These are phyloP conservation scores for Guyanaporus albipodus DNA, from an alignment of 768 basidiomycete genomes.

Conservation along the genomic window DNA sequence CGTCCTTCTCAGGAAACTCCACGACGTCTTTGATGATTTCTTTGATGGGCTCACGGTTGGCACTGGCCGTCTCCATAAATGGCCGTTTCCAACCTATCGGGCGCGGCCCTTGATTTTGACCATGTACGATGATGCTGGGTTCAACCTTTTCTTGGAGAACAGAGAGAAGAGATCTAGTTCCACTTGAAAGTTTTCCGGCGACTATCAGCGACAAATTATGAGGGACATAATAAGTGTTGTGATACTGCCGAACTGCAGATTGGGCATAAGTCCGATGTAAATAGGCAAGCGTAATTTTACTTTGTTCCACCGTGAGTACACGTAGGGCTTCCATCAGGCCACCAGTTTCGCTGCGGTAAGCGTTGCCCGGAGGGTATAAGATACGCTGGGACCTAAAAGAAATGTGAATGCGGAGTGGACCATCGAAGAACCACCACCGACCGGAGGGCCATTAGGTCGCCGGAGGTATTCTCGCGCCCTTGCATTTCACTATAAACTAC, in stretches of 20 bases:
- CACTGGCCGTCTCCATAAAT: slow-evolving; percentile 84
- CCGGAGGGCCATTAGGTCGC: slow-evolving; percentile 87
- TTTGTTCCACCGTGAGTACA: slow-evolving; percentile 81
- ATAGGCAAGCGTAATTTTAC: slow-evolving; percentile 38
- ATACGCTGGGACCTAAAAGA: slow-evolving; percentile 64
- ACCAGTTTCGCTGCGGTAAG: slow-evolving; percentile 94
- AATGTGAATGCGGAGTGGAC: slow-evolving; percentile 2
- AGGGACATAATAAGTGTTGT: slow-evolving; percentile 85
- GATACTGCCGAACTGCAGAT: slow-evolving; percentile 78
- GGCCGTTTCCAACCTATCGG: slow-evolving; percentile 90
- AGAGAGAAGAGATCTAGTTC: slow-evolving; percentile 69
- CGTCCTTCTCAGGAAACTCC: slow-evolving; percentile 96
- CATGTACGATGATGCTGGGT: slow-evolving; percentile 72
- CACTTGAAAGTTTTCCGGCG: slow-evolving; percentile 77
- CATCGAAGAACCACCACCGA: slow-evolving; percentile 33
- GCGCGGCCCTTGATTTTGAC: slow-evolving; percentile 61
- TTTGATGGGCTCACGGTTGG: slow-evolving; percentile 50
- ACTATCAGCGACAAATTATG: slow-evolving; percentile 91
- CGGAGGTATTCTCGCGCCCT: slow-evolving; percentile 88
- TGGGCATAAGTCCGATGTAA: slow-evolving; percentile 13
- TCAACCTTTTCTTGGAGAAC: slow-evolving; percentile 84
- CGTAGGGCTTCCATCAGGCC: slow-evolving; percentile 92
- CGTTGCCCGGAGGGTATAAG: slow-evolving; percentile 79
- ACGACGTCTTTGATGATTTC: slow-evolving; percentile 58
- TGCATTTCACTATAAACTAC: slow-evolving; percentile 99